Base-by-base conservation (phyloP, 2,329 filamentous ascomycete species). In the Penicillium sp. region DNA sequence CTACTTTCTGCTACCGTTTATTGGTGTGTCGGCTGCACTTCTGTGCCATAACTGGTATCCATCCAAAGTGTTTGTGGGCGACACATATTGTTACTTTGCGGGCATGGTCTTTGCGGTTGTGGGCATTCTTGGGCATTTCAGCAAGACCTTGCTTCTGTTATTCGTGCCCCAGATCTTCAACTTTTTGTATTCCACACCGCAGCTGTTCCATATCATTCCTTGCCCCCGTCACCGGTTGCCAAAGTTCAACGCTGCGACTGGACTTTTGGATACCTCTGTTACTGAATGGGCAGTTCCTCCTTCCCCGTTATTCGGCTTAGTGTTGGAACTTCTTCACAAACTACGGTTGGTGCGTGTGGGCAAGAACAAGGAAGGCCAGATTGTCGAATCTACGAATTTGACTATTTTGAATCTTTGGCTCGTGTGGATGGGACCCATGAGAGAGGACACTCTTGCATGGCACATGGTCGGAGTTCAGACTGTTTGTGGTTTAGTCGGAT, bases 51-150 rank as follows among this genome's bases (percentile, higher is more conserved):
- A 99, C 75, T 95, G 92, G 90, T 99, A 92, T 71, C 94, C 94
- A 0, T 91, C 93, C 23, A 87, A 86, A 67, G 94, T 97, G 9
- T 99, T 99, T 69, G 93, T 97, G 9, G 94, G 94, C 53, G 94
- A 99, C 75, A 99, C 94, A 4, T 99, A 97, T 82, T 99, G 94
- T 82, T 99, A 99, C 78, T 97, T 99, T 74, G 94, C 94, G 0
- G 94, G 94, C 63, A 99, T 99, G 92, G 90, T 97, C 37, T 99
- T 99, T 72, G 94, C 93, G 51, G 92, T 97, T 43, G 94, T 97
- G 62, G 92, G 91, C 60, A 97, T 99, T 69, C 82, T 97, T 50
- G 94, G 94, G 23, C 94, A 99, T 78, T 99, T 99, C 78, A 95
- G 90, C 79, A 99, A 99, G 78, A 99, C 94, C 1, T 82, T 99